Conservation (phyloP, 2,329 filamentous ascomycete genomes). For the Exophiala spinifera region DNA sequence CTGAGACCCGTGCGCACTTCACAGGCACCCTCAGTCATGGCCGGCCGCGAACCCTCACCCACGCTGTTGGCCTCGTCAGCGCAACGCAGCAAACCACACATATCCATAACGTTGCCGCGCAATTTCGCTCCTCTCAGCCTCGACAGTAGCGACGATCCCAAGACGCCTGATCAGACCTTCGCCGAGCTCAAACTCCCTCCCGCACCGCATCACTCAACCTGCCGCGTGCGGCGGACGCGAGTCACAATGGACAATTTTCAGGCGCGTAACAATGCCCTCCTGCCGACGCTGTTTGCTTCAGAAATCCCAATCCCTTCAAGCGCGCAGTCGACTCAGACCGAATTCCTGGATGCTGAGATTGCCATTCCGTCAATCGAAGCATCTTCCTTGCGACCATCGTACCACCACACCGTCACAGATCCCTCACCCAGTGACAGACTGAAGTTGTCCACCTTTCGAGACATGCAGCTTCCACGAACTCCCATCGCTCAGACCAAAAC, state of each 20-base stretch:
- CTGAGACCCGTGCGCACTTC: neutral
- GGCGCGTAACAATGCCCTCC: conserved; percentile 35
- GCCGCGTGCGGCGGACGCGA: conserved; percentile 40
- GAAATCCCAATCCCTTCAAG: conserved; percentile 44
- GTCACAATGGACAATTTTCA: conserved; percentile 37
- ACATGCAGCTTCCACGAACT: conserved; percentile 41
- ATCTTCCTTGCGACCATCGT: conserved; percentile 9
- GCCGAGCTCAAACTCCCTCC: conserved; percentile 42
- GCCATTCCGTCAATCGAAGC: conserved; percentile 30
- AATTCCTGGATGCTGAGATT: conserved; percentile 29
- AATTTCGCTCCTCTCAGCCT: conserved; percentile 43
- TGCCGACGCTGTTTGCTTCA: conserved; percentile 29
- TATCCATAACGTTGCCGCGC: conserved; percentile 47
- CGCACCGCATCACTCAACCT: conserved; percentile 44
- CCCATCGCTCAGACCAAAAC: conserved; percentile 46
- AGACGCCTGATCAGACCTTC: conserved; percentile 43
- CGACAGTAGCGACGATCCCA: conserved; percentile 37
- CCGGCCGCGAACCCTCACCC: conserved; percentile 25
- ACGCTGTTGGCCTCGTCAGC: conserved; percentile 28
- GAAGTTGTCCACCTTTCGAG: conserved; percentile 38
- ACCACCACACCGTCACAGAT: conserved; percentile 24
- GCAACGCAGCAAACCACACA: conserved; percentile 38
- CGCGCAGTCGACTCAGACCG: conserved; percentile 14
- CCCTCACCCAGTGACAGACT: conserved; percentile 36
- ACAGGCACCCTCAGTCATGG: conserved; percentile 18